These are phyloP conservation scores for Amaranthus cruentus DNA, from an alignment of 148 eudicot species.

Conservation along the genomic window DNA sequence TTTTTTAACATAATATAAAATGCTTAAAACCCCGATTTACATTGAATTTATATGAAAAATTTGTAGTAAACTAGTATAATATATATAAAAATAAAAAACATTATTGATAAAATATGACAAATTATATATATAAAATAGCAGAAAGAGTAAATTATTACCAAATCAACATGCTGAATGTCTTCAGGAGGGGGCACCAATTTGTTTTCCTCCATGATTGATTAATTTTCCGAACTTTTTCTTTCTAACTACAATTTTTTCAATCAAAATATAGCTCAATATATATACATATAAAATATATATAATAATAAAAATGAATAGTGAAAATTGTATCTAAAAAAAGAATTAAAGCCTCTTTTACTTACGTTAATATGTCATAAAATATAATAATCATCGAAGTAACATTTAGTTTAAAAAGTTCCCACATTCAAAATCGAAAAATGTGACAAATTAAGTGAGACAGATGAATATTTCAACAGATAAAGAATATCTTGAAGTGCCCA, in stretches of 20 bases:
- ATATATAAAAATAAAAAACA: no score
- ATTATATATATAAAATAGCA: background rate
- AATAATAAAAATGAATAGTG: background rate
- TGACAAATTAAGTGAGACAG: no score
- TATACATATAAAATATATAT: background rate
- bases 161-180: slow-evolving; percentile 14
- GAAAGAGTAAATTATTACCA: slow-evolving; percentile 15
- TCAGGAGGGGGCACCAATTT: slow-evolving; percentile 10
- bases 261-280: background rate
- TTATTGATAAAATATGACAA: background rate
- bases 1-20: no score
- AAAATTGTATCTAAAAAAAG: background rate
- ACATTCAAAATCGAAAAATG: no score
- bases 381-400: background rate
- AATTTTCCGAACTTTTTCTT: background rate
- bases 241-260: background rate
- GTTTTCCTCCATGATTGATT: slow-evolving; percentile 6
- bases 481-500: no score
- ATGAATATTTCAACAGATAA: no score
- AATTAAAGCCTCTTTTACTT: background rate
- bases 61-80: background rate
- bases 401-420: no score
- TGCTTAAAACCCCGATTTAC: no score
- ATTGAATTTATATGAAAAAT: no score
- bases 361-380: background rate